Evolutionary conservation across 2,329 filamentous ascomycete species (phyloP), one percentile per base, ranked within the genome.

Genomic region (Claviceps monticola): DNA sequence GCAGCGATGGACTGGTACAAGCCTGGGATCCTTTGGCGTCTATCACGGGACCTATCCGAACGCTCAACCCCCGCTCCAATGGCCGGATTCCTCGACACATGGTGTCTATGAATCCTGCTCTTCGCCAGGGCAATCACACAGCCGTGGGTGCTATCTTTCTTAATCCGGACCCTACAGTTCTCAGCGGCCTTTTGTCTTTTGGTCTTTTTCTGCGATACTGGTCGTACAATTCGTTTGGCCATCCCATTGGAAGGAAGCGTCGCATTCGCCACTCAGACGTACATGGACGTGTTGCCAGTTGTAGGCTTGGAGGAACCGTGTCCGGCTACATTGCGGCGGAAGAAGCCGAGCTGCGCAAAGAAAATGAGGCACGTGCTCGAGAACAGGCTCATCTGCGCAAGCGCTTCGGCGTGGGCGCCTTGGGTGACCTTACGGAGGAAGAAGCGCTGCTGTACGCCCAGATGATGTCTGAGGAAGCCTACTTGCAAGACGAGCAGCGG

Each of bases 1-100:
- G 93, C 26, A 95, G 86, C 58, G 93, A 98, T 67, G 91, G 93
- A 1, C 78, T 97, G 3, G 91, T 95, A 4, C 93, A 97, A 66
- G 87, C 89, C 5, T 98, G 93, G 93, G 93, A 98, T 69, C 87
- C 86, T n/a, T 72, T 98, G 46, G 88, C 84, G 1, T 97, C 91
- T 2, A 85, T 78, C 0, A 68, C 76, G 17, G 81, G 84, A 19
- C 88, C 93, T 0, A 78, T 97, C 49, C 82, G 89, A 41, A 97
- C 89, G 0, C 74, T 98, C 51, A 90, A 95, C 62, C 88, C 88
- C 2, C 82, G 86, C 14, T 89, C 91, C 57, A 86, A 86, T 2
- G 84, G 86, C 7, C 82, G 88, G 29, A 84, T 90, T 49, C 86
- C 90, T 56, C 86, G 90, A 52, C 82, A 89, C 56, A 70, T 81